Evolutionary conservation across 2,329 filamentous ascomycete species (phyloP), one percentile per base, ranked within the genome.

Genomic region (Colletotrichum australisinense): DNA sequence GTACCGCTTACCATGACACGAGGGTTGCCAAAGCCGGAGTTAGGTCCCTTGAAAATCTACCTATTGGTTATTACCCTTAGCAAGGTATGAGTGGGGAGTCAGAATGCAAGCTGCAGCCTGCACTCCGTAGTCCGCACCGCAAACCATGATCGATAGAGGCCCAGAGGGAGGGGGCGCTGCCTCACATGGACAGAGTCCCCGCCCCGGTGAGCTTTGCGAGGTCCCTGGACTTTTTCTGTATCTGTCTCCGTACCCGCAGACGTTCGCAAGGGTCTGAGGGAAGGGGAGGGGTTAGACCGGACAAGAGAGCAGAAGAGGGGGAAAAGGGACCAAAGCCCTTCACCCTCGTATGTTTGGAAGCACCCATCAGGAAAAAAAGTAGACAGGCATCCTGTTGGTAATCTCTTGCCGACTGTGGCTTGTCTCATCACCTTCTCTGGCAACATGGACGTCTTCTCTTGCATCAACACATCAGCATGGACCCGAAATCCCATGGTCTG

Each of bases 381-480:
- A 12, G 14, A 49, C 12, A 60, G 57, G 12, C 22, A 60, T 26
- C 7, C 19, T 5, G 26, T 26, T 62, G 16, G n/a, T 14, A 30
- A 63, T 49, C 16, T 53, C 11, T 26, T 60, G 57, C 22, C 35
- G 57, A 8, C 46, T 9, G 9, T 55, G 64, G 35, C 49, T 57
- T 63, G 65, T 58, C 65, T 59, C 53, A 55, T 49, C 16, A 42
- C 24, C 30, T 32, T 59, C 38, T 58, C 35, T 35, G 53, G 26
- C 42, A 49, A 28, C 49, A 42, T 63, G 35, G 46, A 63, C 58
- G 59, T 57, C 53, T 69, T 64, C 53, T 69, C 26, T 72, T 53
- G 52, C 26, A 63, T 55, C 52, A 63, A 57, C 46, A 57, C 26
- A 58, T 55, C 52, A 58, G 65, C 46, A 57, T 32, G 42, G 38